Conservation (phyloP, 257 asterid species). For the Penstemon eatonii region DNA sequence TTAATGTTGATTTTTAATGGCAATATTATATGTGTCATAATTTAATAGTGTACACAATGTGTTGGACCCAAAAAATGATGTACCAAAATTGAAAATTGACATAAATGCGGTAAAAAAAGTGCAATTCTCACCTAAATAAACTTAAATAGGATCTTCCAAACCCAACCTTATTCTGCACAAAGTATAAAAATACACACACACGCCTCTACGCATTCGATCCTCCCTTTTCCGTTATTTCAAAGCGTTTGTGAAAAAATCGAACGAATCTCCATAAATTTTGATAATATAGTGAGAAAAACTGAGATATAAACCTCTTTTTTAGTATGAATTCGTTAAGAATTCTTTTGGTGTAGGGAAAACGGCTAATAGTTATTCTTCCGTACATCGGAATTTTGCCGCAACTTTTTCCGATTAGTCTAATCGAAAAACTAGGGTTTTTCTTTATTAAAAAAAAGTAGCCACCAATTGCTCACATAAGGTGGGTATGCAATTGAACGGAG, state of each 20-base stretch:
- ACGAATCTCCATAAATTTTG: neutral
- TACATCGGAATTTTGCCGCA: neutral
- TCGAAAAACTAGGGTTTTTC: slow-evolving; percentile 20
- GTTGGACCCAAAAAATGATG: too few relatives aligned
- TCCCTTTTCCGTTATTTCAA: slow-evolving; percentile 19
- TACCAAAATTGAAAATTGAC: too few relatives aligned
- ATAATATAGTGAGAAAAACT: neutral
- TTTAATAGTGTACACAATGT: too few relatives aligned
- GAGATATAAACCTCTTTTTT: neutral
- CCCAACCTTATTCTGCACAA: slow-evolving; percentile 8
- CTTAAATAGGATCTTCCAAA: slow-evolving; percentile 13
- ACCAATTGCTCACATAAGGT: neutral
- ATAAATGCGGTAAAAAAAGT: too few relatives aligned
- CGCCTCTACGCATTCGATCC: slow-evolving; percentile 32
- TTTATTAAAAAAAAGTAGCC: neutral
- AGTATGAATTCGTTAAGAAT: neutral
- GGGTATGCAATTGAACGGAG: slow-evolving; percentile 36
- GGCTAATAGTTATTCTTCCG: slow-evolving; percentile 13
- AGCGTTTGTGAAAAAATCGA: neutral
- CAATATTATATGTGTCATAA: too few relatives aligned
- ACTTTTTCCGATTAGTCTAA: slow-evolving; percentile 2
- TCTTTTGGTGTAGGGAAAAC: slow-evolving; percentile 13
- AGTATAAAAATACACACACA: neutral
- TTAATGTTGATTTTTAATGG: too few relatives aligned
- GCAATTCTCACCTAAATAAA: neutral